Evolutionary conservation across 75 land plant species (phyloP), one percentile per base, ranked within the genome.

Genomic region (Picea sitchensis): DNA sequence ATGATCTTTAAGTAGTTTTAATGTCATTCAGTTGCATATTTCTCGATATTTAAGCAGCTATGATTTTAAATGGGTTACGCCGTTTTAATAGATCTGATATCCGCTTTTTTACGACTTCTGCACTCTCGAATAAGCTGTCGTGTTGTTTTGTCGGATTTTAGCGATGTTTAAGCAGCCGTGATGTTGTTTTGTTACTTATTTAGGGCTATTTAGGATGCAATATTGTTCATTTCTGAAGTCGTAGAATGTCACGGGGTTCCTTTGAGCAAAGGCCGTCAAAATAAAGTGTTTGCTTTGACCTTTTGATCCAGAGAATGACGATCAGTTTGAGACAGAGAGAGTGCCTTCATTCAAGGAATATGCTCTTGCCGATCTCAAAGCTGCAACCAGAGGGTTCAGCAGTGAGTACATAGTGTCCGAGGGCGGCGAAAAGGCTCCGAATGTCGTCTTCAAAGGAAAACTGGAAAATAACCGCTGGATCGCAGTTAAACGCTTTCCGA

Each of bases 361-460:
- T 80, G 69, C 82, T 0, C 76, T 96, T 26, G 81, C 76, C 59
- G 90, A 92, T 79, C 91, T 96, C 5, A 77, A 89, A 74, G 78
- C 81, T 77, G 97, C 98, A 2, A 94, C 98, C 0, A 90, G 91
- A 62, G 91, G 91, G 6, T 96, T 96, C 77, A 96, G 88, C 76
- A 62, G 82, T 18, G 97, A 92, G 6, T 30, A 82, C 14, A 96
- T 96, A n/a, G 98, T 96, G 2, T 96, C 98, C 1, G 98, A 96
- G 86, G 89, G 98, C 61, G 98, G 98, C 11, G 97, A 96, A 81
- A 96, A 90, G 80, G 97, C 98, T 4, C 98, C 97, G 15, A 96
- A 96, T 80, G 90, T 90, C 12, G 98, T 96, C 0, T 94, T 92
- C 81, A 88, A 85, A 81, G 98, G 97, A 75, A 88, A 83, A 78